Base-by-base conservation (phyloP, 1,139 yeast genomes). In the Protomyces pachydermus region DNA sequence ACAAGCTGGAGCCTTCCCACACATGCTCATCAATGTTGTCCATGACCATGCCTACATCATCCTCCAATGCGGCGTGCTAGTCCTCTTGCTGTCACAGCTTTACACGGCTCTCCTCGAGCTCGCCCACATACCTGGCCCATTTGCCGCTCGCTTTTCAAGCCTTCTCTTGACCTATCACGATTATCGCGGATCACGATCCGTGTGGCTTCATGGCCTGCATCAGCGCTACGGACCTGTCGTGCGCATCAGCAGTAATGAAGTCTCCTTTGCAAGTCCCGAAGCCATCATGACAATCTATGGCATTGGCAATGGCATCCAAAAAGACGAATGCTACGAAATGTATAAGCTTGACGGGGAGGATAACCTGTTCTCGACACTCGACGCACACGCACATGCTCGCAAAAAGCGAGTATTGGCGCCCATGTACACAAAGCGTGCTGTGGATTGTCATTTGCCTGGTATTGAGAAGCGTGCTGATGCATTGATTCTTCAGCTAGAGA, bases 331-430 rank as follows among this genome's bases (percentile, higher is more conserved):
- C 72, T 87, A 87, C 71, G 82, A 81, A 32, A 84, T 85, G 69
- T 86, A 85, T 72, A 78, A 81, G 28, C 83, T 84, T 70, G 87
- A 82, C 69, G 86, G 83, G 16, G 75, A 78, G 53, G 78, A 77
- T 56, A 85, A 86, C 72, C 82, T 87, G 56, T 86, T 86, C 72
- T 80, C 87, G 0, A 77, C 82, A 6, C 74, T 83, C 54, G 81
- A 78, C 46, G 82, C 82, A 67, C 76, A 75, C 23, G 71, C 74
- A 8, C 91, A 86, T 71, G 71, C 81, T 56, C 72, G 75, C 39
- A 80, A 82, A 69, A 65, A 75, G 35, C 67, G 69, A 46, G 65
- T 68, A 5, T 39, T 71, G 57, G 68, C 71, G 18, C 70, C 68
- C 45, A 53, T 71, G 25, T 73, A 73, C 65, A 71, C 75, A 6